Base-by-base conservation (phyloP, 2,329 filamentous ascomycete species). In the Aphanocladium album region DNA sequence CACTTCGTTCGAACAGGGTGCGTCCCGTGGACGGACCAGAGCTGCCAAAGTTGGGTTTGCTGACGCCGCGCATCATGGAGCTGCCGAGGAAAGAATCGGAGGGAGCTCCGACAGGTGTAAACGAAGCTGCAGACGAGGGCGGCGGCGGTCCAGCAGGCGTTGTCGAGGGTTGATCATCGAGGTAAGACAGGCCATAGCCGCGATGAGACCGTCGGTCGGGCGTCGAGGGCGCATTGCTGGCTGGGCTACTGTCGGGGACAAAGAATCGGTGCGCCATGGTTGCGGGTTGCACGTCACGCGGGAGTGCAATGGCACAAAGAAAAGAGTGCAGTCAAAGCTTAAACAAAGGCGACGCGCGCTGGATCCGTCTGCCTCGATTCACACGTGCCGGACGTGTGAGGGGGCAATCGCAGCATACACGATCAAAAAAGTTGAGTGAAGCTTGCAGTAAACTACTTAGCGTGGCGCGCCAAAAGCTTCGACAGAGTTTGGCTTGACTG, bases 21-120 rank as follows among this genome's bases (percentile, higher is more conserved):
- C 70, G 73, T 14, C 68, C 71, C 11, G 72, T 64, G 30, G 67
- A 68, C 49, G 67, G 65, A 16, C 45, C 64, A 63, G 62, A 79
- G 62, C 68, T 74, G 19, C 72, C 70, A 0, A 77, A 67, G 51
- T 77, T 79, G 19, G 72, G 71, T 37, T 71, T 71, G 41, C 72
- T 71, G 66, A 73, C 72, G 47, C 72, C 77, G 52, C 76, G 76
- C 72, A 81, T 74, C 57, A 83, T 77, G 41, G 82, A 84, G 71
- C 81, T 83, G 60, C 81, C 79, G 41, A 85, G 71, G 66, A 77
- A 84, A 14, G 80, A 80, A 33, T 77, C 80, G 23, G 83, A 81
- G 0, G 83, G 83, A 17, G 82, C 81, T 60, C 83, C 83, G 17
- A 77, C 76, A 1, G 83, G 82, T 1, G 82, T 84, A 71, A 84